Percentiles rank a stretch among this genome's conserved stretches.
Conservation (phyloP, 2,329 filamentous ascomycete species). For the Sarocladiaceae sp. region DNA sequence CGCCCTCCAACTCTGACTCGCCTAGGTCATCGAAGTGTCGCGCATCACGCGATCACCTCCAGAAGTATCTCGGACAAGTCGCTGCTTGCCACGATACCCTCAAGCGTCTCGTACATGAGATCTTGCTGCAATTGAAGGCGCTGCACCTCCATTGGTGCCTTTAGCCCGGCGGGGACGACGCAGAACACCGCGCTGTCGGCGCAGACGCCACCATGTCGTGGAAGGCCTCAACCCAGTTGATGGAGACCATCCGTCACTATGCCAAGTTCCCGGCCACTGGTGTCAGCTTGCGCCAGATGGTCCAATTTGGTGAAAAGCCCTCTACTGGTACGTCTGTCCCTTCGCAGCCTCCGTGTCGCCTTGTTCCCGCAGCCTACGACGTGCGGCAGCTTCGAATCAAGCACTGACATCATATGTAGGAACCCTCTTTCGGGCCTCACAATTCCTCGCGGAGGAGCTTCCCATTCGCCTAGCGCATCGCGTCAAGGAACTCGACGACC, state of each 20-base stretch:
- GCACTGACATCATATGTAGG: constrained; percentile 46
- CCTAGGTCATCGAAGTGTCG: not conserved
- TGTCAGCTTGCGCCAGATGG: constrained; percentile 96
- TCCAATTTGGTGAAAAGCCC: constrained; percentile 93
- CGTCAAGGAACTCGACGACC: constrained; percentile 85
- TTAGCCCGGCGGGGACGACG: constrained; percentile 7
- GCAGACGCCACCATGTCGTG: constrained; percentile 67
- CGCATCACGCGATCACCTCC: constrained; percentile 8
- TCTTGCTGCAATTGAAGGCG: not conserved
- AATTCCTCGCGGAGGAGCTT: constrained; percentile 97
- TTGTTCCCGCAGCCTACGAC: not conserved
- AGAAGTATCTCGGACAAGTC: not conserved
- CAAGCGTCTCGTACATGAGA: not conserved
- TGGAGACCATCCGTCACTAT: constrained; percentile 97
- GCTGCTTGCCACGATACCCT: not conserved
- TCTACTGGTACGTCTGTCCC: constrained; percentile 62
- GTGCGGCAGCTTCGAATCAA: not conserved
- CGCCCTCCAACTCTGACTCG: constrained; percentile 8
- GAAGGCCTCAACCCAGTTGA: constrained; percentile 85
- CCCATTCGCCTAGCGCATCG: constrained; percentile 95
- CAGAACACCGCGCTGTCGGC: not conserved
- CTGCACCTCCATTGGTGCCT: not conserved
- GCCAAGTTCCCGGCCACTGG: constrained; percentile 95
- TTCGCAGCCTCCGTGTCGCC: not conserved
- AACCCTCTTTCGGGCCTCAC: constrained; percentile 93